phyloP scores from a whole-genome alignment of 2,329 filamentous ascomycete genomes.

The Hymenoscyphus fructigenus region DNA sequence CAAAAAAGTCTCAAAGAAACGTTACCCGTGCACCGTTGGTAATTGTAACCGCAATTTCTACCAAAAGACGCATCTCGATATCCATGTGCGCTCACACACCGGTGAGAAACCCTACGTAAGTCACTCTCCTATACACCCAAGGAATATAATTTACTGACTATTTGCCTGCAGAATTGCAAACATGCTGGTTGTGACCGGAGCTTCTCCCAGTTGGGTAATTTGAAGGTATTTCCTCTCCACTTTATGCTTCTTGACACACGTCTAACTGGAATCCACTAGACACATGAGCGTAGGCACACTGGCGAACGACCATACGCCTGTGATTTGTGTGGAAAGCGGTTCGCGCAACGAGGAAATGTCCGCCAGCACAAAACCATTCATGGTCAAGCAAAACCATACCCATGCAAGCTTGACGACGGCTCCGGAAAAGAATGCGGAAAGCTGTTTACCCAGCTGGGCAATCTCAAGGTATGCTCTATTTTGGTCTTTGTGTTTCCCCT shows the following conservation, averaged over 20 bases:
- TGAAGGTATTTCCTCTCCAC: slow-evolving; percentile 60
- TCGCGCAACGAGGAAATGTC: slow-evolving; percentile 84
- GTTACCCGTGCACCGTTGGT: slow-evolving; percentile 71
- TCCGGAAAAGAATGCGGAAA: slow-evolving; percentile 65
- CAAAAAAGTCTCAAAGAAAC: slow-evolving; percentile 45
- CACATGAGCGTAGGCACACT: slow-evolving; percentile 83
- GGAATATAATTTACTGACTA: slow-evolving; percentile 29
- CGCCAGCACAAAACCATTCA: slow-evolving; percentile 82
- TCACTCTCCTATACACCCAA: slow-evolving; percentile 21
- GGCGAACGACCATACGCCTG: slow-evolving; percentile 84
- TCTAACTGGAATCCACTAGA: slow-evolving; percentile 47
- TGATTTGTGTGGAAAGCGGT: slow-evolving; percentile 75
- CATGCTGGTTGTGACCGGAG: slow-evolving; percentile 70
- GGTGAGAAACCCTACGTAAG: slow-evolving; percentile 88
- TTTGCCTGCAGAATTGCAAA: slow-evolving; percentile 52
- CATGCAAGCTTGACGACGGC: slow-evolving; percentile 67
- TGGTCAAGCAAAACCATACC: slow-evolving; percentile 72
- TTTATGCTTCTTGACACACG: not conserved
- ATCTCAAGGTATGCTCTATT: slow-evolving; percentile 69
- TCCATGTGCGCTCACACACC: slow-evolving; percentile 84
- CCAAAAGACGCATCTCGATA: slow-evolving; percentile 91
- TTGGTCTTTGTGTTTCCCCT: slow-evolving; percentile 9
- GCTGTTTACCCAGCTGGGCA: slow-evolving; percentile 85
- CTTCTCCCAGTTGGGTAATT: slow-evolving; percentile 88
- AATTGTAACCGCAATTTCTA: slow-evolving; percentile 80